A percentile compares a stretch with the other conserved stretches of the same genome.
Evolutionary conservation across 768 basidiomycete species (phyloP).

Genomic region (Suillus spraguei): DNA sequence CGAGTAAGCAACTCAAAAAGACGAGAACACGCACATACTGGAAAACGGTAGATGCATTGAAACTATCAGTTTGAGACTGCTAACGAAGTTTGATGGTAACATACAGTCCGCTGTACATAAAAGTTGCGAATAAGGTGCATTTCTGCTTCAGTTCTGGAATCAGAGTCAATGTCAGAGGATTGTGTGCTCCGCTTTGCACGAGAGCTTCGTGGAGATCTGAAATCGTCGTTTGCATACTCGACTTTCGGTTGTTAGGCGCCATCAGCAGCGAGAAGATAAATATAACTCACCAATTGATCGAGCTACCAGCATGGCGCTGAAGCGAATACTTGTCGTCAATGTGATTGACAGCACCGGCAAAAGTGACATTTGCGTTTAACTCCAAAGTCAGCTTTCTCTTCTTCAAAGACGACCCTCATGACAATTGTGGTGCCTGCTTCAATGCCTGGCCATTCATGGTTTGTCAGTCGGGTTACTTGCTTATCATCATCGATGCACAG

Average conservation of each 20-base stretch:
- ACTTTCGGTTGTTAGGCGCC: constrained; percentile 12
- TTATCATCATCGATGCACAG: not conserved
- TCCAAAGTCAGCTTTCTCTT: constrained; percentile 15
- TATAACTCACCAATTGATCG: constrained; percentile 27
- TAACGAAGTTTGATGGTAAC: not conserved
- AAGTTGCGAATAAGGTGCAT: not conserved
- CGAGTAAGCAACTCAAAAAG: too few species aligned
- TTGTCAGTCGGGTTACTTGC: not conserved
- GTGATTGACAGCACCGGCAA: not conserved
- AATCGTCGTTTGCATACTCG: constrained; percentile 30
- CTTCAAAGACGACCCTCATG: constrained; percentile 28
- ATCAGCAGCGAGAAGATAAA: not conserved
- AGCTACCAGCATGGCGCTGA: constrained; percentile 23
- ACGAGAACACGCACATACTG: too few species aligned
- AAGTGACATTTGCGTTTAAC: constrained; percentile 14
- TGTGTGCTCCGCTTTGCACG: not conserved
- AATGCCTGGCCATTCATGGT: too few species aligned
- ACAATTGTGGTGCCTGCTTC: constrained; percentile 22
- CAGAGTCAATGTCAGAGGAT: not conserved
- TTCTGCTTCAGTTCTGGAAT: not conserved
- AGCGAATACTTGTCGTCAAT: not conserved
- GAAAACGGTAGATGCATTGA: too few species aligned
- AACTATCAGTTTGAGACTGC: not conserved
- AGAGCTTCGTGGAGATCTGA: constrained; percentile 13
- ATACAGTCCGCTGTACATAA: not conserved